A percentile compares a stretch with the other conserved stretches of the same genome.
Conservation (phyloP, 371 early-diverging fungal genomes). For the Mucor irregularis region DNA sequence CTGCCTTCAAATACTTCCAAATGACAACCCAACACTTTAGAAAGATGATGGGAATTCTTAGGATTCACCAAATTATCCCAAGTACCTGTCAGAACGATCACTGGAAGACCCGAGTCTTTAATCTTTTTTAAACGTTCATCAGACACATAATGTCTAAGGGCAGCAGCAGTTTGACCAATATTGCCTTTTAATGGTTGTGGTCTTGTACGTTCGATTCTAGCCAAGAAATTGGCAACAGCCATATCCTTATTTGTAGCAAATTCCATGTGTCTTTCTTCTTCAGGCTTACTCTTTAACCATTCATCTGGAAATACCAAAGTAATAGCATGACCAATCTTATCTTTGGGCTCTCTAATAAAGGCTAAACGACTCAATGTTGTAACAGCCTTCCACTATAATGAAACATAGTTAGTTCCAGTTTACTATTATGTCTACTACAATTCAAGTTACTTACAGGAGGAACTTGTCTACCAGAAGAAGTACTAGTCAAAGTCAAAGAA, state of each 20-base stretch:
- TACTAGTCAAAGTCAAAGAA: constrained; percentile 32
- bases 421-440: not conserved
- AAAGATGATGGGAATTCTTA: constrained; percentile 21
- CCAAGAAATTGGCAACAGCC: constrained; percentile 2
- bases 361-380: constrained; percentile 15
- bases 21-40: constrained; percentile 8
- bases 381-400: constrained; percentile 18
- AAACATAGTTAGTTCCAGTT: not conserved
- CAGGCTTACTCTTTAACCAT: constrained; percentile 23
- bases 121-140: constrained; percentile 21
- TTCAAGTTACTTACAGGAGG: constrained; percentile 39
- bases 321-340: constrained; percentile 8
- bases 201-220: constrained; percentile 19
- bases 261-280: not conserved
- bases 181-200: constrained; percentile 26
- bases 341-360: constrained; percentile 14
- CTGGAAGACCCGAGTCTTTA: constrained; percentile 10
- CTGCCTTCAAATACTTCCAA: constrained; percentile 26
- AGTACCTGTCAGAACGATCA: constrained; percentile 30
- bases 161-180: constrained; percentile 25
- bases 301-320: constrained; percentile 23
- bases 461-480: constrained; percentile 26
- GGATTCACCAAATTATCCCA: constrained; percentile 27
- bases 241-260: constrained; percentile 28
- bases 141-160: constrained; percentile 27